Conservation (phyloP, 495 filamentous ascomycete genomes). For the Cercophora samala region DNA sequence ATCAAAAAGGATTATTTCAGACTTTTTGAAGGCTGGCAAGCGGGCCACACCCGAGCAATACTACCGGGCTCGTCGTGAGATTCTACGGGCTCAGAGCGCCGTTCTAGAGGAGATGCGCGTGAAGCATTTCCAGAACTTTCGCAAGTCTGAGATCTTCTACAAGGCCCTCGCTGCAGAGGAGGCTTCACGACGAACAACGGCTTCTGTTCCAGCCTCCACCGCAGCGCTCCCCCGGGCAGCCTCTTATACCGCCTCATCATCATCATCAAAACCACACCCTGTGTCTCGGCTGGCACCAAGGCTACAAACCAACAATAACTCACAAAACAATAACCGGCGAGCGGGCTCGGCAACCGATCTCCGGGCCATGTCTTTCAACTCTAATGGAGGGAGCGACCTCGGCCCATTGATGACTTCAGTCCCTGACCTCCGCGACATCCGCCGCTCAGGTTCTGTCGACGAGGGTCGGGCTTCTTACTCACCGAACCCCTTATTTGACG, state of each 20-base stretch:
- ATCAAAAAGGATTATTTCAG: conserved; percentile 63
- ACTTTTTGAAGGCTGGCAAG: conserved; percentile 73
- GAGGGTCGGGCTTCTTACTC: conserved; percentile 30
- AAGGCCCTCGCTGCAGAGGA: conserved; percentile 93
- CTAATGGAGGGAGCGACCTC: conserved; percentile 32
- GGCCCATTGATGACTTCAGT: conserved; percentile 30
- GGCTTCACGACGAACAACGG: conserved; percentile 47
- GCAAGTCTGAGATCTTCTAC: conserved; percentile 87
- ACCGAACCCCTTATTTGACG: conserved; percentile 49
- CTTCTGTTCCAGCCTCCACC: conserved; percentile 29
- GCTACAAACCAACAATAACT: conserved; percentile 22
- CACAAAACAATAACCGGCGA: conserved; percentile 32
- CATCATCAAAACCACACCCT: conserved; percentile 37
- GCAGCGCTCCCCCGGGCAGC: conserved; percentile 32
- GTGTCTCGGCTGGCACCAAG: conserved; percentile 40
- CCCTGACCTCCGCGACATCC: conserved; percentile 34
- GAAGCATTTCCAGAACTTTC: conserved; percentile 78
- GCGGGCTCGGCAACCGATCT: conserved; percentile 48
- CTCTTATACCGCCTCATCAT: conserved; percentile 27
- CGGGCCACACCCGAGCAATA: conserved; percentile 78
- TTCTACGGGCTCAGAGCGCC: conserved; percentile 76
- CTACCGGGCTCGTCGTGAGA: conserved; percentile 73
- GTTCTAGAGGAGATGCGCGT: conserved; percentile 80
- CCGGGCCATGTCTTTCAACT: conserved; percentile 22
- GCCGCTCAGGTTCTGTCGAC: conserved; percentile 43